Evolutionary conservation across 1,284 basidiomycete genomes (phyloP), one percentile per base, ranked within the genome.

Genomic region (Exsudoporus floridanus): DNA sequence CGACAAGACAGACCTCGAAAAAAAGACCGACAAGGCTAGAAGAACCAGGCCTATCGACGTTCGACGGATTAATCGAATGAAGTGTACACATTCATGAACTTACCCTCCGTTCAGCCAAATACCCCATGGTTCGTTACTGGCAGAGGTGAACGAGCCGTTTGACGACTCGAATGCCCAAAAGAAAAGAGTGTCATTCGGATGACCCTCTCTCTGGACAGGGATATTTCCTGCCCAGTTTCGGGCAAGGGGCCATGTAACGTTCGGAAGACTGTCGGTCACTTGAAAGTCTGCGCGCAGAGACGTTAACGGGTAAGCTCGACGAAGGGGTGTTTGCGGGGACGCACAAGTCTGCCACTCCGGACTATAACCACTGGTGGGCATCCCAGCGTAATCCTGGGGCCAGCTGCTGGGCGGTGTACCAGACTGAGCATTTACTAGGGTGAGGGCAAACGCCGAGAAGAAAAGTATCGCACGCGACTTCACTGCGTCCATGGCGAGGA

Each of bases 51-150:
- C 85, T 86, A 52, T 53, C 37, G 18, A 37, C 27, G 28, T 8
- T 30, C 40, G 42, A 18, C 25, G 28, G 30, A 38, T 50, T 7
- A 47, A 39, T 19, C 19, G 23, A 40, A 18, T 13, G 21, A 13
- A 33, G 34, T 9, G 30, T 19, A n/a, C 39, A n/a, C 21, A 45
- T 9, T 35, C 18, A 45, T 28, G 3, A 13, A 44, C 79, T 58
- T 66, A 84, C 77, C 86, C 86, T 66, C 86, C 86, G 58, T 88
- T 88, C 25, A 90, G 65, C 86, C 86, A 90, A 44, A 89, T 85
- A 9, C 79, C 79, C 87, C 87, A 89, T 3, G 88, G 86, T 37
- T 79, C 72, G n/a, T 72, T 65, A 28, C 63, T 62, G 23, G 60
- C 46, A 7, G 68, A 59, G 2, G 83, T 84, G 49, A 89, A 70